Evolutionary conservation across 2,329 filamentous ascomycete species (phyloP).

Genomic region (Clarireedia homoeocarpa): DNA sequence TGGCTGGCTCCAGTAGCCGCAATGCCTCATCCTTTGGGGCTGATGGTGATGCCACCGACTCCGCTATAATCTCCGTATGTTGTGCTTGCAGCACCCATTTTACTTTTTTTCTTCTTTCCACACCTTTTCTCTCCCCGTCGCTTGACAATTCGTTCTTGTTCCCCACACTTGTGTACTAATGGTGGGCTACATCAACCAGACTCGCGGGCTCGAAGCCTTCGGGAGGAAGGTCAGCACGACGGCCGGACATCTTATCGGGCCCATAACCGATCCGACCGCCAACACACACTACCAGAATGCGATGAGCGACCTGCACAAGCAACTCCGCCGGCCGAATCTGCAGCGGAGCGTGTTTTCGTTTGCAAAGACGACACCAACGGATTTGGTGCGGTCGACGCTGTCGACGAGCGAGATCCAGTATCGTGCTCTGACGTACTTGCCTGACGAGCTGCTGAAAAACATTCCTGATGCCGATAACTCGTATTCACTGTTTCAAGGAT

Average conservation of each 20-base stretch:
- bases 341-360: slow-evolving; percentile 90
- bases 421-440: slow-evolving; percentile 77
- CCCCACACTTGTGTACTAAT: neutral
- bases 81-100: neutral
- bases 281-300: slow-evolving; percentile 73
- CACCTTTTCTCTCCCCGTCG: neutral
- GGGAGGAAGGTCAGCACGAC: slow-evolving; percentile 91
- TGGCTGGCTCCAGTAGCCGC: slow-evolving; percentile 29
- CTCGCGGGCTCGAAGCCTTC: slow-evolving; percentile 85
- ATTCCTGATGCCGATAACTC: slow-evolving; percentile 79
- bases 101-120: neutral
- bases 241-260: slow-evolving; percentile 79
- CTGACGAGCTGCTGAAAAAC: slow-evolving; percentile 82
- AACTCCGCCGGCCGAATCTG: slow-evolving; percentile 73
- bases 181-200: slow-evolving; percentile 39
- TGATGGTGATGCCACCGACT: slow-evolving; percentile 22
- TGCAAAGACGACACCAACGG: slow-evolving; percentile 83
- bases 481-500: slow-evolving; percentile 94
- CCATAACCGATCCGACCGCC: slow-evolving; percentile 47
- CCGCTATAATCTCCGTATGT: slow-evolving; percentile 29
- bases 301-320: slow-evolving; percentile 81
- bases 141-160: neutral
- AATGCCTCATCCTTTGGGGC: slow-evolving; percentile 28
- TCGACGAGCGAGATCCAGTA: slow-evolving; percentile 91
- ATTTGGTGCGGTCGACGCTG: slow-evolving; percentile 85